Evolutionary conservation across 129 eudicot genomes (phyloP).

Genomic region (Arctium lappa): DNA sequence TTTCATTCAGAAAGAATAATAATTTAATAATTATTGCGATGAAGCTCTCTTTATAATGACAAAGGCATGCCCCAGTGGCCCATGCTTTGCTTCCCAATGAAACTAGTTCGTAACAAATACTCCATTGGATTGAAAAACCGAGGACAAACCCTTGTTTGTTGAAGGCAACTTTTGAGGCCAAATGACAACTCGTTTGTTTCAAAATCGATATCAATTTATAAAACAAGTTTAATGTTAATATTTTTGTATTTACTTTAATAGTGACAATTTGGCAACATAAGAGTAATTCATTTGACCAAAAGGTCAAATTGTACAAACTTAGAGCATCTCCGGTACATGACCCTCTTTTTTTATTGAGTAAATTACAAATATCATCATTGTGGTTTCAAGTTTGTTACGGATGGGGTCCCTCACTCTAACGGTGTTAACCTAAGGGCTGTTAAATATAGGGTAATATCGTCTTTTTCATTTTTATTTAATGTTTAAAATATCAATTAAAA

Average conservation of each 20-base stretch:
- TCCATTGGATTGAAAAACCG: background rate
- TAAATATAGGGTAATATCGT: too few relatives aligned
- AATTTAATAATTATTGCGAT: background rate
- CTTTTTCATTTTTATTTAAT: too few relatives aligned
- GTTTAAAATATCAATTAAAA: too few relatives aligned
- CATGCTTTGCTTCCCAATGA: conserved; percentile 2
- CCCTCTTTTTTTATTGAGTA: too few relatives aligned
- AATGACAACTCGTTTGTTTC: background rate
- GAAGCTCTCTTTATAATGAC: background rate
- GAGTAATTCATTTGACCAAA: background rate
- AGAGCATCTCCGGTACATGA: too few relatives aligned
- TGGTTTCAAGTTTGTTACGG: too few relatives aligned
- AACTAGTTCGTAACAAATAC: background rate
- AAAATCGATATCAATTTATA: background rate
- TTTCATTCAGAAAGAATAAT: background rate
- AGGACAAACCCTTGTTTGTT: background rate
- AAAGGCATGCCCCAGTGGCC: background rate
- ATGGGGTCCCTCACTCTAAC: too few relatives aligned
- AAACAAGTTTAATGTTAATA: background rate
- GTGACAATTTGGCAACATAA: background rate
- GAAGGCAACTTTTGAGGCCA: background rate
- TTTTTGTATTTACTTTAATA: background rate
- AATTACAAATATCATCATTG: too few relatives aligned
- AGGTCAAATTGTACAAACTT: background rate
- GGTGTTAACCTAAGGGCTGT: too few relatives aligned